phyloP scores from a whole-genome alignment of 306 rosid genomes.

The Glycine tomentella region DNA sequence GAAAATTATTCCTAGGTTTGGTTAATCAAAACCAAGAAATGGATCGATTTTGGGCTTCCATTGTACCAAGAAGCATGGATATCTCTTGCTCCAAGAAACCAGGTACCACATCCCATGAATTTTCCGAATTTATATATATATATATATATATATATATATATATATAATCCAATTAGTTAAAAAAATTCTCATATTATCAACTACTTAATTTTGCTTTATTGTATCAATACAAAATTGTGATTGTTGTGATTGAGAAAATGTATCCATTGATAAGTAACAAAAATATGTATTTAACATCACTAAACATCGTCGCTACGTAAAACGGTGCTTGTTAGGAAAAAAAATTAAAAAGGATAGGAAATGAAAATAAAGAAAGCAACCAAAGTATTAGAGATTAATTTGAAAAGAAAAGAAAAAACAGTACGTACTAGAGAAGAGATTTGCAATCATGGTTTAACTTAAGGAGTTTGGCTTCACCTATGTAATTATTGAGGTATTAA shows the following conservation, averaged over 20 bases:
- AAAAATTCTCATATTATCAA: not conserved
- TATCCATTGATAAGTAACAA: not conserved
- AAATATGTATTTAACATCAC: not conserved
- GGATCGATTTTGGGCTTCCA: conserved; percentile 9
- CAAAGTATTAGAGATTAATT: not conserved
- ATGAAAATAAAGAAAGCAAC: not conserved
- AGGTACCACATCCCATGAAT: not conserved
- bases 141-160: too few species aligned
- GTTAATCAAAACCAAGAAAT: not conserved
- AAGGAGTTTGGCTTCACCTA: not conserved
- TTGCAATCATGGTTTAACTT: not conserved
- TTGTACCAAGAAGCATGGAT: not conserved
- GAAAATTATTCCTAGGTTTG: conserved; percentile 3
- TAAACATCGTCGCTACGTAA: too few species aligned
- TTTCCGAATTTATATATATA: not conserved
- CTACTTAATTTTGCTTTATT: not conserved
- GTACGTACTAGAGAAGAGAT: too few species aligned
- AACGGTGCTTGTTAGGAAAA: too few species aligned
- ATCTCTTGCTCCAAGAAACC: conserved; percentile 5
- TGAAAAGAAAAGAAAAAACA: too few species aligned
- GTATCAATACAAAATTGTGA: not conserved
- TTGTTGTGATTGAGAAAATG: not conserved
- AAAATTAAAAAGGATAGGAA: not conserved
- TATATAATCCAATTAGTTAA: not conserved
- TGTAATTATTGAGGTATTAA: not conserved